Evolutionary conservation across 2,329 filamentous ascomycete species (phyloP).

Genomic region (Talaromyces pinophilus): DNA sequence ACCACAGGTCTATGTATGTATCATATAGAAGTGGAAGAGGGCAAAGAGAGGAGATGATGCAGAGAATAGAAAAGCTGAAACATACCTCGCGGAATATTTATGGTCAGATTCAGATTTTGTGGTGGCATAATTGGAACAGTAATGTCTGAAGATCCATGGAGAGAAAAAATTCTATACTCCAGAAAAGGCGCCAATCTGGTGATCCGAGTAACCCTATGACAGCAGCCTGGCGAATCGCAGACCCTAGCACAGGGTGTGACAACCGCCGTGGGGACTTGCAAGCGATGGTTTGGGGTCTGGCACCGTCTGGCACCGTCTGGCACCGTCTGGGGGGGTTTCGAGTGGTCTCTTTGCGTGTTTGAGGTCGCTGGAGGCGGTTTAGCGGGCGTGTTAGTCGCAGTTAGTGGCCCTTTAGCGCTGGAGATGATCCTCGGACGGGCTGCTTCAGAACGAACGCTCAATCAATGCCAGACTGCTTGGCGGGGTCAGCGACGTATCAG

Average conservation of each 20-base stretch:
- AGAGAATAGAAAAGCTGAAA: background rate
- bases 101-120: constrained; percentile 16
- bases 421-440: background rate
- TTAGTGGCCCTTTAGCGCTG: constrained; percentile 2
- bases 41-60: background rate
- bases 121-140: constrained; percentile 7
- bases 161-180: constrained; percentile 1
- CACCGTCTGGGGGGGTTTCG: background rate
- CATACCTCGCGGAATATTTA: constrained; percentile 16
- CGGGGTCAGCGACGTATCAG: background rate
- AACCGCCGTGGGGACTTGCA: constrained; percentile 16
- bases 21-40: background rate
- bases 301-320: too few relatives aligned
- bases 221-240: background rate
- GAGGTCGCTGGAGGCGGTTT: constrained; percentile 19
- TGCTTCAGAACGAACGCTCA: background rate
- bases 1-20: background rate
- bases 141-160: constrained; percentile 15
- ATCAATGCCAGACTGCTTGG: constrained; percentile 8
- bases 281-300: background rate
- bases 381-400: constrained; percentile 2
- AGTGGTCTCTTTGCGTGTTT: constrained; percentile 15
- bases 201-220: constrained; percentile 8
- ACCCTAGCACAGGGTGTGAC: background rate
- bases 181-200: background rate